phyloP scores from a whole-genome alignment of 1,284 basidiomycete species.

The Apiotrichum montevideense region DNA sequence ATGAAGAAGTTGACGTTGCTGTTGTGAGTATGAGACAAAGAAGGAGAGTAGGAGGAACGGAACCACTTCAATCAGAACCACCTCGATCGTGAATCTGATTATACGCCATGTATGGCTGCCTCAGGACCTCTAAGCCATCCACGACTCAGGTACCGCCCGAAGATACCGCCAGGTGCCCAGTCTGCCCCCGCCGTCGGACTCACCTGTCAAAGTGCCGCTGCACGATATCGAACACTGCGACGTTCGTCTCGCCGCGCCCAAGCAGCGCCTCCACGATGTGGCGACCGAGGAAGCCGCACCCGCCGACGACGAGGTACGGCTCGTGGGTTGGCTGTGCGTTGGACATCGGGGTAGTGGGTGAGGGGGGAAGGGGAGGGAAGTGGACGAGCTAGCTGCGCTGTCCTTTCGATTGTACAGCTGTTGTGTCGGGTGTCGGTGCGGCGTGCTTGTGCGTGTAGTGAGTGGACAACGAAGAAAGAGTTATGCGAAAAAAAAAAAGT shows the following conservation, averaged over 20 bases:
- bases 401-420: too few species aligned
- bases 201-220: constrained; percentile 65
- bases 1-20: constrained; percentile 75
- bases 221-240: constrained; percentile 81
- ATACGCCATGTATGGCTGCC: too few species aligned
- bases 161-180: too few species aligned
- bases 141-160: too few species aligned
- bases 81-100: too few species aligned
- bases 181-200: constrained; percentile 13
- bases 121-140: not conserved
- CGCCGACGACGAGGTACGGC: constrained; percentile 69
- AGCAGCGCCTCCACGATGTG: constrained; percentile 80
- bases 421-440: too few species aligned
- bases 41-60: not conserved
- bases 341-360: constrained; percentile 5
- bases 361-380: not conserved
- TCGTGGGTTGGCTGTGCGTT: constrained; percentile 24
- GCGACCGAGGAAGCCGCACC: constrained; percentile 84
- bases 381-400: not conserved
- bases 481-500: too few species aligned
- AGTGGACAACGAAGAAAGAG: too few species aligned
- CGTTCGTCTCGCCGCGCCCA: constrained; percentile 65
- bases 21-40: not conserved
- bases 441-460: too few species aligned
- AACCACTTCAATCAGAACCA: too few species aligned